phyloP scores from a whole-genome alignment of 371 early-diverging fungal genomes.

The Thermomucor indicae-seudaticae region DNA sequence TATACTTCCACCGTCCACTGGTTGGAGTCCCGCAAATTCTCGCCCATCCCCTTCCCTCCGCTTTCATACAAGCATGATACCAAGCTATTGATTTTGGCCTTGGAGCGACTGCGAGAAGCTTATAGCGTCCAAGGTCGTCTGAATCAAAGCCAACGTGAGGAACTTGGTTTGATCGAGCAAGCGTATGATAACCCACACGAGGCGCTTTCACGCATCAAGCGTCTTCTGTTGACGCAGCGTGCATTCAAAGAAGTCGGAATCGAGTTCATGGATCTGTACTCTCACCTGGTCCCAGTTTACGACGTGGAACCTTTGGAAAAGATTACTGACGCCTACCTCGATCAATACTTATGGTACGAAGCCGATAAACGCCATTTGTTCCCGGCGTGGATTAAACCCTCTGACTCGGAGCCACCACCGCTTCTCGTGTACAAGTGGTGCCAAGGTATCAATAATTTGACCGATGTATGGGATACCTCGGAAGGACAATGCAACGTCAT shows the following conservation, averaged over 20 bases:
- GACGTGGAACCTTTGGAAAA: constrained; percentile 98
- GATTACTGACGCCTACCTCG: constrained; percentile 98
- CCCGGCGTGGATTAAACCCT: constrained; percentile 98
- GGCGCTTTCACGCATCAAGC: constrained; percentile 93
- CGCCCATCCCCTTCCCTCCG: constrained; percentile 99
- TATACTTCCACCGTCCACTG: constrained; percentile 98
- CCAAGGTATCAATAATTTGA: constrained; percentile 95
- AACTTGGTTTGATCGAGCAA: constrained; percentile 95
- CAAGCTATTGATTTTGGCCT: constrained; percentile 91
- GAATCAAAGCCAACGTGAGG: constrained; percentile 96
- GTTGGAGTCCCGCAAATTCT: constrained; percentile 96
- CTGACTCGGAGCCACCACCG: constrained; percentile 96
- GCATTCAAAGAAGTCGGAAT: constrained; percentile 99
- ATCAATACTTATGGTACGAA: constrained; percentile 99
- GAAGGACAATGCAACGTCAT: constrained; percentile 93
- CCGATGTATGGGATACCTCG: constrained; percentile 92
- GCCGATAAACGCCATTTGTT: constrained; percentile 84
- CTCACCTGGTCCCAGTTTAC: constrained; percentile 94
- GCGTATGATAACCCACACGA: constrained; percentile 98
- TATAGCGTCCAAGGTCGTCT: constrained; percentile 95
- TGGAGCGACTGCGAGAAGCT: constrained; percentile 95
- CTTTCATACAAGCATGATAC: constrained; percentile 98
- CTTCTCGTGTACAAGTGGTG: constrained; percentile 97
- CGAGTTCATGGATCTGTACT: constrained; percentile 97
- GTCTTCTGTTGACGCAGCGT: constrained; percentile 93